Evolutionary conservation across 495 filamentous ascomycete species (phyloP).

Genomic region (Tetracladium marchalianum): DNA sequence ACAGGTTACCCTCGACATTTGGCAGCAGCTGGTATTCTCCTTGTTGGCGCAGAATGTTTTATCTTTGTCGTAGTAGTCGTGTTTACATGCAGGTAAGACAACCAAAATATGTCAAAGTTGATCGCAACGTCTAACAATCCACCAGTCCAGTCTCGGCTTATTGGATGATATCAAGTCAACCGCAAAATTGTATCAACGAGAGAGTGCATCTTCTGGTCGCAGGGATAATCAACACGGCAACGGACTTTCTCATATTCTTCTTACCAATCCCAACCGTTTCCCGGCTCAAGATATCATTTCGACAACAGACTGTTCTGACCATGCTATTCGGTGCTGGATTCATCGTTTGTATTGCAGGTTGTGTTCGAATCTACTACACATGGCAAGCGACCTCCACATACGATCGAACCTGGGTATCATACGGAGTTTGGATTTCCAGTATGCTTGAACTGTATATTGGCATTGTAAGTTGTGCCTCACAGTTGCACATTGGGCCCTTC

Average conservation of each 20-base stretch:
- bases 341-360: constrained; percentile 45
- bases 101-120: not conserved
- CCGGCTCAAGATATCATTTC: constrained; percentile 42
- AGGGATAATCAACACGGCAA: constrained; percentile 49
- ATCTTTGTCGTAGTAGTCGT: constrained; percentile 39
- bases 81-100: constrained; percentile 46
- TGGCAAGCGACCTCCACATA: constrained; percentile 18
- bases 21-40: constrained; percentile 20
- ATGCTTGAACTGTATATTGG: constrained; percentile 49
- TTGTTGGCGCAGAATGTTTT: constrained; percentile 25
- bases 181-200: constrained; percentile 39
- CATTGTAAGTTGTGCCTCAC: constrained; percentile 35
- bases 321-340: constrained; percentile 49
- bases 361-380: constrained; percentile 35
- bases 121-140: not conserved
- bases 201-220: constrained; percentile 37
- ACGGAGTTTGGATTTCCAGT: constrained; percentile 40
- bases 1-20: constrained; percentile 14
- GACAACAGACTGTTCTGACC: constrained; percentile 44
- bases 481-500: not conserved
- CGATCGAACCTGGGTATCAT: constrained; percentile 45
- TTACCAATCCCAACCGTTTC: constrained; percentile 50
- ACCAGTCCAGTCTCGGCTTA: constrained; percentile 40
- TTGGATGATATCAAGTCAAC: constrained; percentile 35
- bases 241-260: constrained; percentile 46